Conservation (phyloP, 2,329 filamentous ascomycete species). For the Alternaria brassicae region DNA sequence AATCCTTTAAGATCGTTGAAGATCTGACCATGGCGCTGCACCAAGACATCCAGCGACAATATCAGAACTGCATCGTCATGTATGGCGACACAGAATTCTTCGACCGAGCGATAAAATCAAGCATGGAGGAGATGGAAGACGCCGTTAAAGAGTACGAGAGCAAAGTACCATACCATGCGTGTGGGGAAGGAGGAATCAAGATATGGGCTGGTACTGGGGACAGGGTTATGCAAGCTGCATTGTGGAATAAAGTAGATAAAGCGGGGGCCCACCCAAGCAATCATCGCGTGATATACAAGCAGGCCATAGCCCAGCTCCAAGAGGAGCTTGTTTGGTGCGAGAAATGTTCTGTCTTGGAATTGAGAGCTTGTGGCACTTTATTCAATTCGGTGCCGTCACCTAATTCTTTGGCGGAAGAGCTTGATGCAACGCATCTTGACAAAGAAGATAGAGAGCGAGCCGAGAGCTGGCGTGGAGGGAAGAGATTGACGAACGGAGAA, state of each 20-base stretch:
- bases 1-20: neutral
- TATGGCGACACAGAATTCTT: neutral
- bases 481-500: neutral
- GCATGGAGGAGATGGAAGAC: neutral
- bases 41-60: neutral
- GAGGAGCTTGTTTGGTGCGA: neutral
- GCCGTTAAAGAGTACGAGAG: neutral
- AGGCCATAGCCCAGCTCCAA: neutral
- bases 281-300: neutral
- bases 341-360: neutral
- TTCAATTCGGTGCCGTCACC: neutral
- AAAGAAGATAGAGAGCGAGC: neutral
- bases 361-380: neutral
- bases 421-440: neutral
- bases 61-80: neutral
- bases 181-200: neutral
- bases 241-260: neutral
- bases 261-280: fast-evolving
- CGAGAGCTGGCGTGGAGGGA: neutral
- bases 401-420: neutral
- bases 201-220: neutral
- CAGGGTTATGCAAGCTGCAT: neutral
- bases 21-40: neutral
- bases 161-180: neutral
- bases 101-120: neutral